A percentile compares a stretch with the other conserved stretches of the same genome.
phyloP scores from a whole-genome alignment of 2,329 filamentous ascomycete genomes.

The Hysterium pulicare region DNA sequence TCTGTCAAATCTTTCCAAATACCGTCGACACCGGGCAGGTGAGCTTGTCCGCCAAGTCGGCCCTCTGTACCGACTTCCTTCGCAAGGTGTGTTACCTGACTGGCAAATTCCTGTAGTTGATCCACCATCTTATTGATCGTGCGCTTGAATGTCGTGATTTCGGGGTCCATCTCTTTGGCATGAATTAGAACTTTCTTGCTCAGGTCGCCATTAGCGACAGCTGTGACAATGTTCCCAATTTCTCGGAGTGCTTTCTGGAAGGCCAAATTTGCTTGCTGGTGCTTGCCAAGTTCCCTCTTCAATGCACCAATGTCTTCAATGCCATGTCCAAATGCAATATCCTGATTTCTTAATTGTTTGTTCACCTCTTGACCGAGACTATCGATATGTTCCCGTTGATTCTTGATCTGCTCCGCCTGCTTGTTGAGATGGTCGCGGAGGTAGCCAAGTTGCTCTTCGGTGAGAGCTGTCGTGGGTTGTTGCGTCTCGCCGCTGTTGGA shows the following conservation, averaged over 20 bases:
- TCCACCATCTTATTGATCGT: slow-evolving; percentile 99
- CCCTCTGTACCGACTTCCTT: slow-evolving; percentile 96
- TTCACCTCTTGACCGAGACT: slow-evolving; percentile 82
- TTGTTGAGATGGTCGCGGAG: slow-evolving; percentile 88
- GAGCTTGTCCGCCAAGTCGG: slow-evolving; percentile 87
- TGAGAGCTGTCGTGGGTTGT: slow-evolving; percentile 55
- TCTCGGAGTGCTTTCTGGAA: slow-evolving; percentile 97
- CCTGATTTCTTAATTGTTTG: slow-evolving; percentile 80
- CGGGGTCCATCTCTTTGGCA: slow-evolving; percentile 93
- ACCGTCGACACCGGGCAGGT: slow-evolving; percentile 89
- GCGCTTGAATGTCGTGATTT: slow-evolving; percentile 96
- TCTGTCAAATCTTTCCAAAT: slow-evolving; percentile 94
- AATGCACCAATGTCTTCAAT: slow-evolving; percentile 85
- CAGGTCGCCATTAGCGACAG: slow-evolving; percentile 89
- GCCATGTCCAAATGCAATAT: slow-evolving; percentile 71
- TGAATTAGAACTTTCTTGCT: slow-evolving; percentile 97
- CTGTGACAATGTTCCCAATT: slow-evolving; percentile 95
- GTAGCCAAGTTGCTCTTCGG: slow-evolving; percentile 78
- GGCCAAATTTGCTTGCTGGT: slow-evolving; percentile 95
- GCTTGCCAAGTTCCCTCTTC: slow-evolving; percentile 91
- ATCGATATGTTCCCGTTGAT: slow-evolving; percentile 79
- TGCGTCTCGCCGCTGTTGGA: slow-evolving; percentile 45
- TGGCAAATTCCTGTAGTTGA: slow-evolving; percentile 92
- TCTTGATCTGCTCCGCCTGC: slow-evolving; percentile 87
- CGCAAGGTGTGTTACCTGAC: slow-evolving; percentile 90